phyloP scores from a whole-genome alignment of 2,329 filamentous ascomycete genomes.

The Claviceps capensis region DNA sequence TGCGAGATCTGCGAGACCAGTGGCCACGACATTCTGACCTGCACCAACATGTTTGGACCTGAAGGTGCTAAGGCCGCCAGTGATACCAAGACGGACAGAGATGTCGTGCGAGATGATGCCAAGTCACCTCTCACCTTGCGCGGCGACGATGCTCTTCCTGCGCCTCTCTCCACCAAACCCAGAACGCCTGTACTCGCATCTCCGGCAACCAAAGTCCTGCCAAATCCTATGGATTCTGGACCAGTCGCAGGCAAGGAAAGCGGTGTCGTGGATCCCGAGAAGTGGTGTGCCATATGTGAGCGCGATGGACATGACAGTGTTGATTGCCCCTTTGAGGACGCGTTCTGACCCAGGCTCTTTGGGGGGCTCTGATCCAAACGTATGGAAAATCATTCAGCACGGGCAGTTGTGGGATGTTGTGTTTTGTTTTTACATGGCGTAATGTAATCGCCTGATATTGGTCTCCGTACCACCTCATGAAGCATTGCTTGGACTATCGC shows the following conservation, averaged over 20 bases:
- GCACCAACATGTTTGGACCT: constrained; percentile 71
- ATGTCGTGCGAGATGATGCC: constrained; percentile 21
- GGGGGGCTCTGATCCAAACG: not conserved
- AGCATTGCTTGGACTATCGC: constrained; percentile 15
- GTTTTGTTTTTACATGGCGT: constrained; percentile 8
- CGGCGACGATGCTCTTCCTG: constrained; percentile 33
- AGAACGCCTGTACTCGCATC: constrained; percentile 25
- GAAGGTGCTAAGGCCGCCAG: constrained; percentile 22
- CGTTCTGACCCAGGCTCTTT: constrained; percentile 30
- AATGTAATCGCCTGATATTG: constrained; percentile 8
- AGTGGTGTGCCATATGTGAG: constrained; percentile 97
- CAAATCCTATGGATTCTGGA: constrained; percentile 50
- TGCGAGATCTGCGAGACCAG: constrained; percentile 91
- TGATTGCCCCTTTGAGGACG: constrained; percentile 84
- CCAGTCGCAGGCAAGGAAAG: constrained; percentile 68
- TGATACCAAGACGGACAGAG: constrained; percentile 20
- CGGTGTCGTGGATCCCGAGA: constrained; percentile 64
- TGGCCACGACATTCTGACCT: constrained; percentile 88
- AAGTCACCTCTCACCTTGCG: constrained; percentile 25
- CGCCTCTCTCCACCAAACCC: constrained; percentile 37
- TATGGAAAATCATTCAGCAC: not conserved
- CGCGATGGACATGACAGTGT: constrained; percentile 93
- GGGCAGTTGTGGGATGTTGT: not conserved
- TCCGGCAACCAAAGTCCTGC: constrained; percentile 34
- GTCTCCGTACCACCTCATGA: constrained; percentile 9